These are phyloP conservation scores for Colletotrichum theobromicola DNA, from an alignment of 2,329 filamentous ascomycete species.

Conservation along the genomic window DNA sequence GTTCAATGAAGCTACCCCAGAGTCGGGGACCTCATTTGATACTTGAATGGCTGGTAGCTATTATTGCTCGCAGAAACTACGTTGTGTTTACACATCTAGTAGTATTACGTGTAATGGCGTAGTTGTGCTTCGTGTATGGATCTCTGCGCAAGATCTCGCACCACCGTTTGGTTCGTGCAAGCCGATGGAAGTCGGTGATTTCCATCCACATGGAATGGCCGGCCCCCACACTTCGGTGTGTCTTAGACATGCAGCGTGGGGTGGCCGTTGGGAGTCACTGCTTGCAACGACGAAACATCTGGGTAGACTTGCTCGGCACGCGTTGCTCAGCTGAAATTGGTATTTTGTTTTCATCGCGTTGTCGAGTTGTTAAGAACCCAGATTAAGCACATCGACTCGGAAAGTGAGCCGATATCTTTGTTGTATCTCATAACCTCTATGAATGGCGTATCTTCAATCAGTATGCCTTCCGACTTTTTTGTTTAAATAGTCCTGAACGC, in stretches of 20 bases:
- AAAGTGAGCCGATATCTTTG: not conserved
- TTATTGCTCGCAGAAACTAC: too few species aligned
- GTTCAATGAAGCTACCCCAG: not conserved
- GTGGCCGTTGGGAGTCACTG: not conserved
- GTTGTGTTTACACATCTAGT: not conserved
- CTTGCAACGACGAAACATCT: not conserved
- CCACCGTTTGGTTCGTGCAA: not conserved
- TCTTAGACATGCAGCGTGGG: not conserved
- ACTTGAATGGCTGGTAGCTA: too few species aligned
- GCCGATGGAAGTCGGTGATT: not conserved
- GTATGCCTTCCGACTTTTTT: constrained; percentile 10
- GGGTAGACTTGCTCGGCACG: not conserved
- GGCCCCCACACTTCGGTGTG: not conserved
- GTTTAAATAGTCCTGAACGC: constrained; percentile 9
- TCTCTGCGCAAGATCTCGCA: not conserved
- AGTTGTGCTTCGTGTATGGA: not conserved
- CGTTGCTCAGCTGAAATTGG: not conserved
- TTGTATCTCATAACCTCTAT: constrained; percentile 2
- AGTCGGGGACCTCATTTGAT: too few species aligned
- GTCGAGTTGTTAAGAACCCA: not conserved
- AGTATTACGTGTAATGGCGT: not conserved
- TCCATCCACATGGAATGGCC: not conserved
- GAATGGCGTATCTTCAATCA: constrained; percentile 1
- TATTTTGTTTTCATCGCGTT: not conserved
- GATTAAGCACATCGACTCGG: not conserved